Evolutionary conservation across 768 basidiomycete genomes (phyloP).

Genomic region (Phanerochaete sordida): DNA sequence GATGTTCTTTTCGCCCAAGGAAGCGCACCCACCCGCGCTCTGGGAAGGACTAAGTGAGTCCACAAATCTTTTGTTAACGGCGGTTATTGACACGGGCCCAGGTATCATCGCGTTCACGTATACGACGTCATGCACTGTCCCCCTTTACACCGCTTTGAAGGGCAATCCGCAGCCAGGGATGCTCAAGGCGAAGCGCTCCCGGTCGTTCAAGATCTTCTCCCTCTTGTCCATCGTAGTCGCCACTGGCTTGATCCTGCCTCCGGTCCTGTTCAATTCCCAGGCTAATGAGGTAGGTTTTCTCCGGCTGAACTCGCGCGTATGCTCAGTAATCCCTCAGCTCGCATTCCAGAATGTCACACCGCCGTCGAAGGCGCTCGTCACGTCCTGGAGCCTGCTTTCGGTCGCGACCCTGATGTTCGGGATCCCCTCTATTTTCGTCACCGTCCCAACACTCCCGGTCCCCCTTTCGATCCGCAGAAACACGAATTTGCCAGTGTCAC

Average conservation of each 20-base stretch:
- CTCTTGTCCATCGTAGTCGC: slow-evolving; percentile 46
- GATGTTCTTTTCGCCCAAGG: slow-evolving; percentile 22
- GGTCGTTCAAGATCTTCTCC: slow-evolving; percentile 59
- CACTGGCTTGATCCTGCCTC: slow-evolving; percentile 49
- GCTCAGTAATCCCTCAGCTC: slow-evolving; percentile 6
- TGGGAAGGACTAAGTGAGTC: slow-evolving; percentile 67
- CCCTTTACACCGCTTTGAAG: slow-evolving; percentile 59
- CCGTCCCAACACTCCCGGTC: slow-evolving; percentile 49
- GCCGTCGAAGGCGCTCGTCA: neutral
- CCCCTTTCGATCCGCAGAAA: slow-evolving; percentile 38
- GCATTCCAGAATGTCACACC: neutral
- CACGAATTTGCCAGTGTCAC: slow-evolving; percentile 43
- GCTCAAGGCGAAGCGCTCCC: slow-evolving; percentile 42
- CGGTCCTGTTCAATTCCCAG: slow-evolving; percentile 48
- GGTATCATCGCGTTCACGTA: slow-evolving; percentile 64
- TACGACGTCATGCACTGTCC: slow-evolving; percentile 60
- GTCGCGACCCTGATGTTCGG: slow-evolving; percentile 52
- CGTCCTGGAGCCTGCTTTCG: slow-evolving; percentile 26
- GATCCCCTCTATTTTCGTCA: slow-evolving; percentile 56
- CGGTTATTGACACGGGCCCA: slow-evolving; percentile 20
- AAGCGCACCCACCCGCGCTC: slow-evolving; percentile 40
- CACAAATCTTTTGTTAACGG: neutral
- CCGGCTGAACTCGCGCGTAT: neutral
- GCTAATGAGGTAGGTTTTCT: slow-evolving; percentile 36
- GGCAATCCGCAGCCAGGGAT: slow-evolving; percentile 35